A percentile compares a stretch with the other conserved stretches of the same genome.
phyloP scores from a whole-genome alignment of 106 monocot species.

The Agapanthus africanus region DNA sequence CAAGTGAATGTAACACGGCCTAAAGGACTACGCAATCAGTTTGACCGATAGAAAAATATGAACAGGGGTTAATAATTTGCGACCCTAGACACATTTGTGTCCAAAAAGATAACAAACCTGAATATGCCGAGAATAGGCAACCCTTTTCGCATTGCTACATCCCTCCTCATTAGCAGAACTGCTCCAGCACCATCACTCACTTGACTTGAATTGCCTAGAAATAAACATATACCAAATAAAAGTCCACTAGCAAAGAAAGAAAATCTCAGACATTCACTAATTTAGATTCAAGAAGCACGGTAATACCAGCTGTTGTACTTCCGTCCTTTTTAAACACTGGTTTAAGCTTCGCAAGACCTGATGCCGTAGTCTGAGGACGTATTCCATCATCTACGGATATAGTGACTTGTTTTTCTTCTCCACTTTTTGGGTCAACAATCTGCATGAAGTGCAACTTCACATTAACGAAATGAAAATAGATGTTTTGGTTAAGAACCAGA shows the following conservation, averaged over 20 bases:
- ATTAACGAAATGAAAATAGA: not conserved
- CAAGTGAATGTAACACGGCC: not conserved
- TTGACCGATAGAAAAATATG: too few species aligned
- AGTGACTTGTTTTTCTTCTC: slow-evolving; percentile 73
- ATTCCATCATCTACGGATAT: slow-evolving; percentile 95
- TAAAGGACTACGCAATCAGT: not conserved
- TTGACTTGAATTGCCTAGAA: slow-evolving; percentile 29
- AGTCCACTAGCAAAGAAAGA: not conserved
- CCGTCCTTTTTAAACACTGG: slow-evolving; percentile 96
- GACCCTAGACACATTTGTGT: not conserved
- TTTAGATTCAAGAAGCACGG: not conserved
- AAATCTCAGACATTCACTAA: not conserved
- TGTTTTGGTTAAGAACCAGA: not conserved
- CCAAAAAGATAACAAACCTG: slow-evolving; percentile 39
- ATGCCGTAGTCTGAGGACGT: slow-evolving; percentile 59
- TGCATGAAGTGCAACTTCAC: slow-evolving; percentile 7
- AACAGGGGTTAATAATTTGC: not conserved
- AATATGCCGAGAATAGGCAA: slow-evolving; percentile 89
- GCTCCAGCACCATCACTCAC: slow-evolving; percentile 99
- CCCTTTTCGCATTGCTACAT: slow-evolving; percentile 66
- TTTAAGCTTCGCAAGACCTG: slow-evolving; percentile 76
- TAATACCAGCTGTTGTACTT: slow-evolving; percentile 88
- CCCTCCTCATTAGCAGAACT: slow-evolving; percentile 93
- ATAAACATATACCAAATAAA: not conserved
- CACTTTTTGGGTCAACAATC: slow-evolving; percentile 93